These are phyloP conservation scores for Globisporangium megalacanthum DNA, from an alignment of 352 stramenopile genomes.

Conservation along the genomic window DNA sequence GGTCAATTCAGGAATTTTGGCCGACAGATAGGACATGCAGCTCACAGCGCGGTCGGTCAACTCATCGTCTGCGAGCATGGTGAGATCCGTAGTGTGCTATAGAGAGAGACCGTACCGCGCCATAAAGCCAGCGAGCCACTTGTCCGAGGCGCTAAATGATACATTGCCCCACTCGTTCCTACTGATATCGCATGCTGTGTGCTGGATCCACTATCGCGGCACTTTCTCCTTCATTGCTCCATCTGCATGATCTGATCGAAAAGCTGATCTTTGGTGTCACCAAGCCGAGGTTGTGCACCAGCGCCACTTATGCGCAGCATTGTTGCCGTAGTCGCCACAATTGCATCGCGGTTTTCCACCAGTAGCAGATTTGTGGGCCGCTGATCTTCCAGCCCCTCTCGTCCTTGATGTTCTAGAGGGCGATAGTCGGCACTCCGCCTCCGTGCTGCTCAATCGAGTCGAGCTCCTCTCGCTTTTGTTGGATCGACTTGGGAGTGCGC, in stretches of 20 bases:
- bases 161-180: no score
- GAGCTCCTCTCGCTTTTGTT: conserved; percentile 13
- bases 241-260: conserved; percentile 12
- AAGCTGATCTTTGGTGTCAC: conserved; percentile 11
- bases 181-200: background rate
- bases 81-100: no score
- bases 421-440: conserved; percentile 12
- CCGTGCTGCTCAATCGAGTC: conserved; percentile 12
- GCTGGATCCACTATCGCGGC: conserved; percentile 8
- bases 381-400: conserved; percentile 12
- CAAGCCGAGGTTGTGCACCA: background rate
- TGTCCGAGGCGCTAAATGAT: no score
- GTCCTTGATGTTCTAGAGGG: conserved; percentile 11
- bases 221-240: conserved; percentile 10
- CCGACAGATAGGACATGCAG: no score
- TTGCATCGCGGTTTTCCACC: conserved; percentile 9
- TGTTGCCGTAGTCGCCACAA: background rate
- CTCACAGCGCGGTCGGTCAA: no score
- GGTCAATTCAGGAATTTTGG: no score
- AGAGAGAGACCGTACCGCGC: no score
- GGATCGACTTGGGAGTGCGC: conserved; percentile 8
- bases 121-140: no score
- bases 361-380: conserved; percentile 16
- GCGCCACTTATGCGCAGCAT: no score
- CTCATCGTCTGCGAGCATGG: no score